phyloP scores from a whole-genome alignment of 257 asterid species.

The Solanum medicagineum region DNA sequence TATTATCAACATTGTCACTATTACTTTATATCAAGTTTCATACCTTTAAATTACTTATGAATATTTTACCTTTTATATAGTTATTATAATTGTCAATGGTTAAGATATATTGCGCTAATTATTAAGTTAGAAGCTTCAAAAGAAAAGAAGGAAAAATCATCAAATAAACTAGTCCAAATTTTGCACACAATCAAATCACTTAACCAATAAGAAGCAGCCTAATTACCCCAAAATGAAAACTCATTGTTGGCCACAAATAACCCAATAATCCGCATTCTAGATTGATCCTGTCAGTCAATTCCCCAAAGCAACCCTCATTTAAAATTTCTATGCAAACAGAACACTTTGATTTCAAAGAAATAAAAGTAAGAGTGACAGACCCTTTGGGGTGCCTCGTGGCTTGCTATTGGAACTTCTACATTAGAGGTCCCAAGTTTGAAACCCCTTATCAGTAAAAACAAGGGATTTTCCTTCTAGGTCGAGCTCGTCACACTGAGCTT shows the following conservation, averaged over 20 bases:
- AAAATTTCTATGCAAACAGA: not conserved
- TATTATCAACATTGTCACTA: not conserved
- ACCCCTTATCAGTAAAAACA: too few species aligned
- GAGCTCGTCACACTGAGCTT: too few species aligned
- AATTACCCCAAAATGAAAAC: not conserved
- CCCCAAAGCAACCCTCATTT: not conserved
- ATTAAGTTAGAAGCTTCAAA: not conserved
- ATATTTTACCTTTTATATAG: not conserved
- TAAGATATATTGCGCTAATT: not conserved
- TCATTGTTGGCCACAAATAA: not conserved
- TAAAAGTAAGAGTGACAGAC: not conserved
- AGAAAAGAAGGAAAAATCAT: not conserved
- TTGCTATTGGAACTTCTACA: too few species aligned
- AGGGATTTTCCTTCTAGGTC: too few species aligned
- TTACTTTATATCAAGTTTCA: not conserved
- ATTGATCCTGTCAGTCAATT: not conserved
- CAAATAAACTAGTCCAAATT: not conserved
- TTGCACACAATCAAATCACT: not conserved
- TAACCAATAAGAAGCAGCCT: not conserved
- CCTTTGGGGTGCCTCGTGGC: too few species aligned
- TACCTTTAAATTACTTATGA: not conserved
- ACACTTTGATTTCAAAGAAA: not conserved
- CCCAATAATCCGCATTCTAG: not conserved
- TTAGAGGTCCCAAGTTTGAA: too few species aligned
- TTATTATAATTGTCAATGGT: not conserved